Base-by-base conservation (phyloP, 2,329 filamentous ascomycete genomes). In the Claviceps arundinis region DNA sequence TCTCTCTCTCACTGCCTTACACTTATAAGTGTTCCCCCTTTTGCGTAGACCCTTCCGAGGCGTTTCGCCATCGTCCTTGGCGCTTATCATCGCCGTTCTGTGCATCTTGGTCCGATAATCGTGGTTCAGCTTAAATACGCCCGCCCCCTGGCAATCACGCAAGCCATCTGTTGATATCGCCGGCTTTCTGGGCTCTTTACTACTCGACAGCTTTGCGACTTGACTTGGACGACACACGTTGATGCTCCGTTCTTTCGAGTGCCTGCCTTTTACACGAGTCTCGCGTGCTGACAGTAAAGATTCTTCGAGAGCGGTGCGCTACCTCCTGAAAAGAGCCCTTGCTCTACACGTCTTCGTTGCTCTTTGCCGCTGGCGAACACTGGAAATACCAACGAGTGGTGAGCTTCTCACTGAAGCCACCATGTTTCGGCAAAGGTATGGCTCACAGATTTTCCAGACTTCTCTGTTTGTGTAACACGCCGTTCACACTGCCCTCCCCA, bases 341-440 rank as follows among this genome's bases (percentile, higher is more conserved):
- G 26, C 26, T 11, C 30, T 9, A 42, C n/a, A 43, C 30, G 19
- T 38, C 37, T 24, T 34, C 19, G 22, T 26, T 34, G 11, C 34
- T n/a, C n/a, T 17, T 50, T 19, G 34, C 46, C 30, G 42, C 49
- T 19, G 19, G 30, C 30, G 30, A 11, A 11, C 4, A 34, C 43
- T 41, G 13, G 42, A 19, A 22, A 46, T 43, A 50, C 34, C 40
- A 22, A 34, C 19, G n/a, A 37, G 30, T 38, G 42, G 47, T 17
- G 30, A 41, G 38, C 34, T 34, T 37, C 47, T 19, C 46, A 34
- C 37, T n/a, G 17, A 52, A 37, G 34, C 34, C 53, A 51, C 49
- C 51, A 58, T 58, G 56, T 58, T 58, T 52, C 53, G 55, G 41
- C 56, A 58, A 53, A 54, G 56, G 56, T 55, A 50, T 47, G 44